A percentile compares a stretch with the other conserved stretches of the same genome.
Evolutionary conservation across 2,329 filamentous ascomycete genomes (phyloP).

Genomic region (Trichoderma sp.): DNA sequence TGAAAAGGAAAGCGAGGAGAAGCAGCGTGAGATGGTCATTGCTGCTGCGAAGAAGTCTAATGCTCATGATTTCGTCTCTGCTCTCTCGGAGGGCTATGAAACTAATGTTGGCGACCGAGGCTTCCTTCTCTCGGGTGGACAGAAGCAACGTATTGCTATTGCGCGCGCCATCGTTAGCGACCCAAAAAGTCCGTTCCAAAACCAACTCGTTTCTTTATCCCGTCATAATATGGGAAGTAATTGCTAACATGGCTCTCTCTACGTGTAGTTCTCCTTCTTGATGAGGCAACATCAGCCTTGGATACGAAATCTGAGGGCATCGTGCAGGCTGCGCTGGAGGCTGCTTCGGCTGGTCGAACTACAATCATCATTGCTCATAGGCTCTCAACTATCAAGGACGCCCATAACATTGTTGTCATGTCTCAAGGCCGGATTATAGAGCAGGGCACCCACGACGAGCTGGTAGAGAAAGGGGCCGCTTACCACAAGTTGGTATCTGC

Average conservation of each 20-base stretch:
- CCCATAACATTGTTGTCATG: slow-evolving; percentile 96
- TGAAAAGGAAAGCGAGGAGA: slow-evolving; percentile 65
- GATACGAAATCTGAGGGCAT: slow-evolving; percentile 94
- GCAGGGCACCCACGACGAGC: slow-evolving; percentile 81
- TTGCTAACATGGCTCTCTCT: slow-evolving; percentile 21
- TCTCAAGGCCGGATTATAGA: slow-evolving; percentile 81
- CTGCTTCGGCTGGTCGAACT: slow-evolving; percentile 79
- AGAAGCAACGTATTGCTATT: slow-evolving; percentile 96
- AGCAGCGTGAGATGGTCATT: slow-evolving; percentile 67
- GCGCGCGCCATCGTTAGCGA: slow-evolving; percentile 87
- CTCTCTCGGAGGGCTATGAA: slow-evolving; percentile 83
- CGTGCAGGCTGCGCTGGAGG: slow-evolving; percentile 88
- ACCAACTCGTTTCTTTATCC: not conserved
- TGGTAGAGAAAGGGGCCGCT: slow-evolving; percentile 67
- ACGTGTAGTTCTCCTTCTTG: slow-evolving; percentile 69
- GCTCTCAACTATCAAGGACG: slow-evolving; percentile 88
- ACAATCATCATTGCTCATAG: slow-evolving; percentile 96
- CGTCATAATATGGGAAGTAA: too few species aligned
- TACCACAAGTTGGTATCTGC: slow-evolving; percentile 87
- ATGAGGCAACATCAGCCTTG: slow-evolving; percentile 90
- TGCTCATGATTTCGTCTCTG: slow-evolving; percentile 84
- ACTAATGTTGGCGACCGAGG: slow-evolving; percentile 95
- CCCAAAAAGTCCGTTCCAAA: slow-evolving; percentile 61
- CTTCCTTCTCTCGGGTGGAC: slow-evolving; percentile 87
- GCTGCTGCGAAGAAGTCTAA: slow-evolving; percentile 88